A percentile compares a stretch with the other conserved stretches of the same genome.
phyloP scores from a whole-genome alignment of 176 grass and related monocot species.

The Pharus latifolius region DNA sequence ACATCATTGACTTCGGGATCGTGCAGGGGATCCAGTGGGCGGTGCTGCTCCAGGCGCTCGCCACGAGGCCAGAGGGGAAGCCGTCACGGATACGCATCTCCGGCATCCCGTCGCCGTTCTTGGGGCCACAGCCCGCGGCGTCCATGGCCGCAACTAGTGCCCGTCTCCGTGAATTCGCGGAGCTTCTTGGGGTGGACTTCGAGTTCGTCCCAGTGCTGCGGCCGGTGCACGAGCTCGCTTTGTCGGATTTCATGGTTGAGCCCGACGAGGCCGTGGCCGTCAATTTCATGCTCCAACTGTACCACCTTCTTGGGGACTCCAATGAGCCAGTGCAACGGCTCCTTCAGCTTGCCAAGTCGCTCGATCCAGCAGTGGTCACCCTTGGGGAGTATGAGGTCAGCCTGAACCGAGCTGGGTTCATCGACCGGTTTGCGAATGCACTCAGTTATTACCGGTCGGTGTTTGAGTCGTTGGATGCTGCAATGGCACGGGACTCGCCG shows the following conservation, averaged over 20 bases:
- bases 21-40: conserved; percentile 96
- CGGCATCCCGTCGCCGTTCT: conserved; percentile 65
- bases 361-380: conserved; percentile 60
- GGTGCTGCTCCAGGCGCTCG: conserved; percentile 90
- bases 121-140: conserved; percentile 47
- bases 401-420: conserved; percentile 53
- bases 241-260: conserved; percentile 63
- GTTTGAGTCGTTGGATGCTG: conserved; percentile 81
- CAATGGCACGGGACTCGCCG: conserved; percentile 55
- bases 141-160: conserved; percentile 74
- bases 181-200: conserved; percentile 76
- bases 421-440: conserved; percentile 57
- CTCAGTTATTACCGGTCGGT: conserved; percentile 67
- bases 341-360: conserved; percentile 61
- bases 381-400: conserved; percentile 80
- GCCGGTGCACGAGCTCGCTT: conserved; percentile 51
- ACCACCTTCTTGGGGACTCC: conserved; percentile 69
- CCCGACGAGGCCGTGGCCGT: conserved; percentile 58
- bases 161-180: conserved; percentile 71
- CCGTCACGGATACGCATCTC: conserved; percentile 74
- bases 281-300: conserved; percentile 96
- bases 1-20: conserved; percentile 92
- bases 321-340: conserved; percentile 39
- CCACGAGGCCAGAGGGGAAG: conserved; percentile 75
- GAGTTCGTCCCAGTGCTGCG: conserved; percentile 80